These are phyloP conservation scores for Fonsecaea pugnacius DNA, from an alignment of 2,329 filamentous ascomycete species.

Conservation along the genomic window DNA sequence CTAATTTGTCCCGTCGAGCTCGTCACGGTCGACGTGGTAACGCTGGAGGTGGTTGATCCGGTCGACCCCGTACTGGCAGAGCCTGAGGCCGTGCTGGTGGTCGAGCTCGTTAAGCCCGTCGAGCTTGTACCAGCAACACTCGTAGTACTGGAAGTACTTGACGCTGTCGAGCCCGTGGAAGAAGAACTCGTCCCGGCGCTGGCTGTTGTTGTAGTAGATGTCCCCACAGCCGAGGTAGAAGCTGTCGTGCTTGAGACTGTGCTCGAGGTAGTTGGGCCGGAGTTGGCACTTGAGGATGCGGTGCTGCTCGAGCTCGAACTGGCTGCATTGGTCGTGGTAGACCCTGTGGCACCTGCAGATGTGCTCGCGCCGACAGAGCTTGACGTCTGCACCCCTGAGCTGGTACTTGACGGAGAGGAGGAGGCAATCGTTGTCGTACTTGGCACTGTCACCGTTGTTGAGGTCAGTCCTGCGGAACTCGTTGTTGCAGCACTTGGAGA, in stretches of 20 bases:
- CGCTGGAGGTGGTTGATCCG: not conserved
- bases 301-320: not conserved
- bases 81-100: conserved; percentile 5
- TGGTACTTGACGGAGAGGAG: not conserved
- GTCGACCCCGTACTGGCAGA: not conserved
- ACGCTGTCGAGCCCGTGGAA: not conserved
- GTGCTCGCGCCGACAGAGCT: not conserved
- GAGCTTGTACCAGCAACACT: not conserved
- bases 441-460: conserved; percentile 1
- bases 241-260: conserved; percentile 1
- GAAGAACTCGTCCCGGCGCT: not conserved
- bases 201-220: not conserved
- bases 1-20: conserved; percentile 15
- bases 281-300: conserved; percentile 7
- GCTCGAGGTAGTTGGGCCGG: not conserved
- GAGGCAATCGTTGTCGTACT: conserved; percentile 2
- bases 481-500: conserved; percentile 8
- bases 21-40: conserved; percentile 8
- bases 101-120: not conserved
- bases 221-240: not conserved
- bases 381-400: not conserved
- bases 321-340: not conserved
- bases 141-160: not conserved
- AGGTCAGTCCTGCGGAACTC: conserved; percentile 11
- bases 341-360: not conserved